Base-by-base conservation (phyloP, 2,329 filamentous ascomycete genomes). In the Endocalyx cinctus region DNA sequence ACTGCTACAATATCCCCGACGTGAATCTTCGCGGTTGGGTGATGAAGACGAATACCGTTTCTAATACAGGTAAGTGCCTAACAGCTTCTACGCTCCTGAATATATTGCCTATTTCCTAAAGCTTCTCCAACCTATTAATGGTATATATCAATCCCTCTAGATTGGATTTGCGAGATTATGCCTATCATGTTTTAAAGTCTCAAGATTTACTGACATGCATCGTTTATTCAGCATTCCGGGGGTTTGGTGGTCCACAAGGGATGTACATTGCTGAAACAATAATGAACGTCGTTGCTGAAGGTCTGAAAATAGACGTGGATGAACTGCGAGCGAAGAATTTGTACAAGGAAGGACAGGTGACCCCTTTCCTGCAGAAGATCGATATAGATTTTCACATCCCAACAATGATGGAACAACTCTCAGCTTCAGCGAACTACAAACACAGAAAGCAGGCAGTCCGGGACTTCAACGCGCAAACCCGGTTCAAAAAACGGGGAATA, bases 181-280 rank as follows among this genome's bases (percentile, higher is more conserved):
- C n/a, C n/a, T n/a, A n/a, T n/a, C n/a, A n/a, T n/a, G n/a, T n/a
- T n/a, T n/a, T n/a, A n/a, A n/a, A n/a, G n/a, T n/a, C n/a, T n/a
- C n/a, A n/a, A n/a, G n/a, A n/a, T n/a, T n/a, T n/a, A n/a, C n/a
- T n/a, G n/a, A n/a, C n/a, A n/a, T n/a, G n/a, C n/a, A n/a, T n/a
- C n/a, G n/a, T n/a, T n/a, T n/a, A n/a, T n/a, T n/a, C n/a, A n/a
- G 90, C 90, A 0, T 97, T 97, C 72, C 82, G 90, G 45, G 90
- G 90, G 1, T 97, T 96, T 49, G 90, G 90, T 42, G 90, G 89
- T 0, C 90, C 90, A 0, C 90, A 97, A 58, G 90, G 89, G 36
- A 82, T 96, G 68, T 97, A 95, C 61, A 86, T 96, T 42, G 78
- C 82, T 4, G 90, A 97, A 60, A 79, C 74, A 8, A 90, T 82